A percentile compares a stretch with the other conserved stretches of the same genome.
Evolutionary conservation across 2,329 filamentous ascomycete species (phyloP).

Genomic region (Colletotrichum aenigma): DNA sequence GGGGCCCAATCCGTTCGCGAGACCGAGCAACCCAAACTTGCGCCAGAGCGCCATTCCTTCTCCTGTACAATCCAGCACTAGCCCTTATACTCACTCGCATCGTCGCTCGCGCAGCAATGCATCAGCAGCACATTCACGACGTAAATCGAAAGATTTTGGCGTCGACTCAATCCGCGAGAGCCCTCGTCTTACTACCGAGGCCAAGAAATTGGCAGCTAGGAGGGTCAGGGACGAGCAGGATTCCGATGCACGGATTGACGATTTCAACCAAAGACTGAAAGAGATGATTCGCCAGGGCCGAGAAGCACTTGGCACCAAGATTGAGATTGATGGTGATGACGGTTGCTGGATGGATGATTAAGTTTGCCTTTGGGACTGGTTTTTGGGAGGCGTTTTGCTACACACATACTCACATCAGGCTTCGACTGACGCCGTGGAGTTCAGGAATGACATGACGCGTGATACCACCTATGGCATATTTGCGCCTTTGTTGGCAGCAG

Average conservation of each 20-base stretch:
- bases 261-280: slow-evolving; percentile 79
- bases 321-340: slow-evolving; percentile 63
- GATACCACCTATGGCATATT: slow-evolving; percentile 11
- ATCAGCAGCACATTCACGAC: slow-evolving; percentile 43
- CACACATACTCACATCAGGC: not conserved
- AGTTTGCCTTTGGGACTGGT: not conserved
- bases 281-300: slow-evolving; percentile 90
- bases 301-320: slow-evolving; percentile 79
- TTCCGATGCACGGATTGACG: slow-evolving; percentile 77
- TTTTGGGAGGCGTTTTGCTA: not conserved
- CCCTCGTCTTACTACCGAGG: slow-evolving; percentile 66
- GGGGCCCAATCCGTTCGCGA: slow-evolving; percentile 25
- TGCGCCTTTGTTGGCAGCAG: not conserved
- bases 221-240: slow-evolving; percentile 76
- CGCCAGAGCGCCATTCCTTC: slow-evolving; percentile 27
- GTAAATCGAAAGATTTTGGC: slow-evolving; percentile 23
- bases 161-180: slow-evolving; percentile 38
- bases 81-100: slow-evolving; percentile 32
- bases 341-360: slow-evolving; percentile 45
- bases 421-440: slow-evolving; percentile 3
- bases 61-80: slow-evolving; percentile 16
- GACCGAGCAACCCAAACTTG: slow-evolving; percentile 22
- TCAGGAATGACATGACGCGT: not conserved
- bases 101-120: slow-evolving; percentile 50
- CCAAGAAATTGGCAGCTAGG: slow-evolving; percentile 74